phyloP scores from a whole-genome alignment of 176 grass and related monocot genomes.

The Echinochloa phyllopogon region DNA sequence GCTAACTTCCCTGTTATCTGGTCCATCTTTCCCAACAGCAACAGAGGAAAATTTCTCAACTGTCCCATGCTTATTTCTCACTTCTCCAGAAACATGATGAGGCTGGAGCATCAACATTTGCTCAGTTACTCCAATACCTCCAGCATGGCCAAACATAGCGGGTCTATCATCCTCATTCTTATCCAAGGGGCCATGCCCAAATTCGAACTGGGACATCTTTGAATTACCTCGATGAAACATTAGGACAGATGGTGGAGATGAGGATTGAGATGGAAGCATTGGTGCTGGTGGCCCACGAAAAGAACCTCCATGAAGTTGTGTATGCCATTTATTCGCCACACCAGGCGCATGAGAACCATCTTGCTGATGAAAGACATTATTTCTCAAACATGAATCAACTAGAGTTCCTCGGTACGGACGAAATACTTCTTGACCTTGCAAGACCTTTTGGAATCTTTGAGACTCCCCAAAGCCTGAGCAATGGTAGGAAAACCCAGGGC shows the following conservation, averaged over 20 bases:
- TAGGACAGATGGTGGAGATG: conserved; percentile 58
- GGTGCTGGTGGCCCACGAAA: conserved; percentile 33
- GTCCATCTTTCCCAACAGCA: conserved; percentile 20
- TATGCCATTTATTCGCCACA: conserved; percentile 47
- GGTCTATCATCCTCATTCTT: conserved; percentile 21
- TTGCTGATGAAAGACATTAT: conserved; percentile 46
- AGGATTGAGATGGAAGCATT: conserved; percentile 45
- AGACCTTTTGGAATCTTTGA: conserved; percentile 95
- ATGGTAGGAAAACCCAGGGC: conserved; percentile 55
- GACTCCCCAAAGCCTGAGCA: conserved; percentile 90
- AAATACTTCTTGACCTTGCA: conserved; percentile 99
- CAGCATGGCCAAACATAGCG: conserved; percentile 22
- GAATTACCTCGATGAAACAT: conserved; percentile 64
- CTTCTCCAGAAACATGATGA: conserved; percentile 34
- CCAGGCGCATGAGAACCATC: conserved; percentile 41
- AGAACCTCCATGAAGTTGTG: conserved; percentile 41
- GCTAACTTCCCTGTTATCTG: conserved; percentile 28
- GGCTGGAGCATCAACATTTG: not conserved
- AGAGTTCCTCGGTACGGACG: conserved; percentile 52
- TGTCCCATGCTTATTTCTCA: conserved; percentile 2
- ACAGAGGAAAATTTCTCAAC: conserved; percentile 26
- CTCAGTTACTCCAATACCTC: conserved; percentile 31
- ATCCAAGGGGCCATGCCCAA: conserved; percentile 29
- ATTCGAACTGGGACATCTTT: conserved; percentile 39
- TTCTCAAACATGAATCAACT: conserved; percentile 47